A percentile compares a stretch with the other conserved stretches of the same genome.
Conservation (phyloP, 495 filamentous ascomycete species). For the Immersiella caudata region DNA sequence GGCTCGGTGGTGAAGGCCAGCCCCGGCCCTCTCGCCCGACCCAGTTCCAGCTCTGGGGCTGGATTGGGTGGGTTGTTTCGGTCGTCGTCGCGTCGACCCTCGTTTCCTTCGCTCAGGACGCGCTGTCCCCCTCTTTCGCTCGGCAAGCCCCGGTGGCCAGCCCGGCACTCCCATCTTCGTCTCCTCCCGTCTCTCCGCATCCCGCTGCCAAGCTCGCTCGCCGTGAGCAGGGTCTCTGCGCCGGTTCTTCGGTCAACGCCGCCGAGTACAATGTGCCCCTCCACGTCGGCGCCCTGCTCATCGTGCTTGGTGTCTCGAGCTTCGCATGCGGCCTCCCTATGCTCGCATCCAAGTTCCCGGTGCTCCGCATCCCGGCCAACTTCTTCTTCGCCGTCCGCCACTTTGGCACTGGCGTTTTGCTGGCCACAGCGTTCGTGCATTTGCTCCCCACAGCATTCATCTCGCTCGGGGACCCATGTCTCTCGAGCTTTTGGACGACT, state of each 20-base stretch:
- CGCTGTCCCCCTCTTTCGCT: constrained; percentile 15
- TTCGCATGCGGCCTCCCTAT: constrained; percentile 63
- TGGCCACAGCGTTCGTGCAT: constrained; percentile 88
- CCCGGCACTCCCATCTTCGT: neutral
- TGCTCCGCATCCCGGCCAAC: constrained; percentile 46
- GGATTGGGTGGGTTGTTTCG: constrained; percentile 36
- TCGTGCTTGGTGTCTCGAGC: constrained; percentile 71
- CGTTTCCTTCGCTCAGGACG: constrained; percentile 24
- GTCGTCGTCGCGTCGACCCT: constrained; percentile 32
- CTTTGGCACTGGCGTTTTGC: constrained; percentile 82
- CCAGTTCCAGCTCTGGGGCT: constrained; percentile 26
- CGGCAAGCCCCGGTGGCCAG: neutral
- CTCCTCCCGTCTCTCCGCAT: no score
- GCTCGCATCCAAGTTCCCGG: constrained; percentile 51
- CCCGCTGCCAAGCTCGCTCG: constrained; percentile 14
- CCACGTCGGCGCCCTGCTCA: constrained; percentile 73
- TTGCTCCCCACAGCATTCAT: constrained; percentile 79
- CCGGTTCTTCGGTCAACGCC: constrained; percentile 14
- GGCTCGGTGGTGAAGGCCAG: constrained; percentile 41
- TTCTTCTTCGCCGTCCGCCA: constrained; percentile 75
- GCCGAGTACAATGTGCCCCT: constrained; percentile 66
- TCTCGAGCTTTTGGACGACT: constrained; percentile 72
- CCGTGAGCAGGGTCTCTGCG: constrained; percentile 27
- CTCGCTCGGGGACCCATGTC: constrained; percentile 77
- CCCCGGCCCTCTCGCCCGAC: constrained; percentile 24